Evolutionary conservation across 2,329 filamentous ascomycete species (phyloP), one percentile per base, ranked within the genome.

Genomic region (Alternaria dauci): DNA sequence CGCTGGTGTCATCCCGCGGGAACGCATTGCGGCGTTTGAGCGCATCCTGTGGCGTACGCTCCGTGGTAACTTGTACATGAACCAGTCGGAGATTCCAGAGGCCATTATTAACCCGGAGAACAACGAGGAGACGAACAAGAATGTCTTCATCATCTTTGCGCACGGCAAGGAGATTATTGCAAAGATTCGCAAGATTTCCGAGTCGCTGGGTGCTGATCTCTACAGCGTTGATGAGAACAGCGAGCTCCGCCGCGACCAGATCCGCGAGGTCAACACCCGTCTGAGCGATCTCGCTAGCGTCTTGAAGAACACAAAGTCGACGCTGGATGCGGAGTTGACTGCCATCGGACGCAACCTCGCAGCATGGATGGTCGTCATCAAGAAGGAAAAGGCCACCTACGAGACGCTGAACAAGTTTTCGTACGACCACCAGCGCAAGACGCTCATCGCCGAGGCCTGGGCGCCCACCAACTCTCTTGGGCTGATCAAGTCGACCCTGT

Each of bases 1-100:
- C 54, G 92, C 95, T 55, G 95, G 95, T 80, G 95, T 98, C 71
- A 98, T 99, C 71, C 88, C 92, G 38, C 89, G 95, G 55, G 94
- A 98, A 76, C 89, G 94, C 52, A 94, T 99, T 62, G 94, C 90
- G 14, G 92, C 94, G 26, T 99, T 99, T 76, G 96, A 99, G 83
- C 91, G 95, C 61, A 99, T 99, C 70, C 85, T 99, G 52, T 99
- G 95, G 95, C 89, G 95, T 74, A 97, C 96, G 0, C 88, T 99
- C 42, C 93, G 95, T 79, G 95, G 95, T 73, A 99, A 99, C 80
- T 84, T 99, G 66, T 99, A 98, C 86, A 99, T 99, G 95, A 99
- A 99, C 82, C 96, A 99, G 84, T 94, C 94, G 41, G 95, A 99
- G 84, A 99, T 99, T 64, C 90, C 93, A 8, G 94, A 99, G 78